Conservation (phyloP, 2,329 filamentous ascomycete genomes). For the Biscogniauxia mediterranea region DNA sequence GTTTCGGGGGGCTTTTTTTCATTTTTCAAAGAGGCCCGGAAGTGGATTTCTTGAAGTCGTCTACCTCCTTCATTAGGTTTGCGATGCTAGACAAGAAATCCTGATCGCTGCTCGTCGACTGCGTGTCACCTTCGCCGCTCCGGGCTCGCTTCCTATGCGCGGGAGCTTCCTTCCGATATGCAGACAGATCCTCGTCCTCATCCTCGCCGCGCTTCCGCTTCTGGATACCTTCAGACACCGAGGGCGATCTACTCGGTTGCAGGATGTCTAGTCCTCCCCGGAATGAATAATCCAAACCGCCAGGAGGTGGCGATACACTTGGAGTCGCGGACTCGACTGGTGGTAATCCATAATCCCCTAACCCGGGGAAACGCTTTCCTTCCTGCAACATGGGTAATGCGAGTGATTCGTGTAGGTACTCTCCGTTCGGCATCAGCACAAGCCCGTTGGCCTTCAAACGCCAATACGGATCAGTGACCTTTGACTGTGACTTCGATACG, state of each 20-base stretch:
- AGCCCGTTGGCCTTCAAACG: constrained; percentile 38
- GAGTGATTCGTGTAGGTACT: constrained; percentile 51
- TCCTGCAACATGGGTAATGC: constrained; percentile 44
- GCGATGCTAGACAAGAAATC: constrained; percentile 29
- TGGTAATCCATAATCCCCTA: constrained; percentile 38
- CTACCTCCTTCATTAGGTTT: constrained; percentile 24
- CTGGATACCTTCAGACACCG: constrained; percentile 15
- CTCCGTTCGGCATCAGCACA: constrained; percentile 52
- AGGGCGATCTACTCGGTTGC: constrained; percentile 22
- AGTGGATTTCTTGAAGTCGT: constrained; percentile 13
- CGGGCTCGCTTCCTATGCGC: constrained; percentile 26
- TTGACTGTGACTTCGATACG: constrained; percentile 30
- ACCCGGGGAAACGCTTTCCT: constrained; percentile 38
- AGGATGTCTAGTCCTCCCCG: constrained; percentile 4
- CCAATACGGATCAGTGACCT: constrained; percentile 36
- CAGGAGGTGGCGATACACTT: constrained; percentile 19
- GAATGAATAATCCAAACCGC: constrained; percentile 3
- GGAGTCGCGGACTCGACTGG: constrained; percentile 19
- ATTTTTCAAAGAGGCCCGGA: background rate
- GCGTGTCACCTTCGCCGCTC: constrained; percentile 14
- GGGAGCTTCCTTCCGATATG: constrained; percentile 22
- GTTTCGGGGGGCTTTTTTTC: too few species aligned
- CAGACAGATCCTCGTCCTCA: constrained; percentile 23
- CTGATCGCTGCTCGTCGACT: constrained; percentile 16
- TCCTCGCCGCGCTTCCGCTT: constrained; percentile 27